Base-by-base conservation (phyloP, 140 eudicot genomes). In the Stevia rebaudiana region DNA sequence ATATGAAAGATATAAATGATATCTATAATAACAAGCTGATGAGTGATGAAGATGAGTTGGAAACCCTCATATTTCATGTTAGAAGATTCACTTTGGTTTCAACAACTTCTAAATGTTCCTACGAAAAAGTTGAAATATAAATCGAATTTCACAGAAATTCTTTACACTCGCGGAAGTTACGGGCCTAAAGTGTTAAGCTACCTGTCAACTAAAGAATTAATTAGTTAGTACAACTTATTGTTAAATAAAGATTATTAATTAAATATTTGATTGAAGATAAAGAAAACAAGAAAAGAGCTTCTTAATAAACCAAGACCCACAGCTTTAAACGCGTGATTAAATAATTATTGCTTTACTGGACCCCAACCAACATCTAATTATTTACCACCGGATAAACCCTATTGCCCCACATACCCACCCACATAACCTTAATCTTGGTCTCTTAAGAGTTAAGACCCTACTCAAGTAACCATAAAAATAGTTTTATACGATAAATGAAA, bases 271-370 rank as follows among this genome's bases (percentile, higher is more conserved):
- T 67, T 62, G 57, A 68, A 73, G 79, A 68, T 61, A 59, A 52
- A 4, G 22, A 36, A 61, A 67, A 25, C 51, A 52, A 4, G 22
- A 36, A 61, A 67, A 25, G 73, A 70, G 67, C 41, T 61, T 58
- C 64, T 78, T 78, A 73, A 77, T 75, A 54, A 65, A 54, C 67
- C 64, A 79, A 74, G 72, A 58, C 84, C 84, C 88, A 73, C 88
- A 72, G 59, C 88, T 82, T 82, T 82, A 79, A 73, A 63, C 75
- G 88, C 88, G 78, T 82, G 88, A 76, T 82, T 68, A 75, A 44
- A 68, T 65, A 74, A 74, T 65, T 25, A 79, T 74, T 67, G 44
- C 39, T 67, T 30, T 67, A 47, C n/a, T 49, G 18, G 16, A n/a
- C 68, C 79, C 70, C 74, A 67, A 74, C 64, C 35, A 59, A 67